Conservation (phyloP, 2,329 filamentous ascomycete genomes). For the Geosmithia putterillii region DNA sequence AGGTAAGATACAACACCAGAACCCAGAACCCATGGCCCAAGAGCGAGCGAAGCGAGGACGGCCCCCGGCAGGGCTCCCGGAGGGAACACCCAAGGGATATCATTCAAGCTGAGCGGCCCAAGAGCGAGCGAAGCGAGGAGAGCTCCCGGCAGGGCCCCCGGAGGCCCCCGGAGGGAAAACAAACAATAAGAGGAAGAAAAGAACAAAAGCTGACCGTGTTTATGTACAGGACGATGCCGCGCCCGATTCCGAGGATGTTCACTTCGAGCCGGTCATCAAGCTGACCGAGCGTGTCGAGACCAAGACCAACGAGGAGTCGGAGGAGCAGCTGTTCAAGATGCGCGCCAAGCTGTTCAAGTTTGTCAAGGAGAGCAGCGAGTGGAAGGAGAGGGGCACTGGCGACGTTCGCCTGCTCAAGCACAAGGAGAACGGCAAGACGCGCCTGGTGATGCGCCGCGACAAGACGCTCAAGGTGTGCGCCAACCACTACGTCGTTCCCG, state of each 20-base stretch:
- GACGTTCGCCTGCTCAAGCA: conserved; percentile 96
- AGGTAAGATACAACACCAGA: conserved; percentile 32
- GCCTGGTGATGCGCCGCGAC: conserved; percentile 96
- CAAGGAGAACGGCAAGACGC: conserved; percentile 96
- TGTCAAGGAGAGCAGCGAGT: conserved; percentile 80
- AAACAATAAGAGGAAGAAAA: neutral
- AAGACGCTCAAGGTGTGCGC: conserved; percentile 99
- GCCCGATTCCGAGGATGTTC: conserved; percentile 81
- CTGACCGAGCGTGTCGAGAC: conserved; percentile 93
- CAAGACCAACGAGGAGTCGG: conserved; percentile 96
- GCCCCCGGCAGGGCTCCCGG: no score
- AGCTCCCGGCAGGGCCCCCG: no score
- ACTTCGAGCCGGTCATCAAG: conserved; percentile 94
- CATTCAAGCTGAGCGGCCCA: no score
- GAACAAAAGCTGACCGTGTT: conserved; percentile 1
- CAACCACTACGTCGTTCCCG: conserved; percentile 95
- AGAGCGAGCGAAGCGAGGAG: no score
- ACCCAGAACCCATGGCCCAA: neutral
- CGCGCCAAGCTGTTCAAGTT: conserved; percentile 99
- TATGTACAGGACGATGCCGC: conserved; percentile 49
- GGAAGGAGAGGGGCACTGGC: conserved; percentile 98
- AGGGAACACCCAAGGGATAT: no score
- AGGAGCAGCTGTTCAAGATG: conserved; percentile 99
- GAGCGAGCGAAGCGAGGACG: neutral
- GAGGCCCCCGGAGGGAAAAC: neutral